Percentiles rank a stretch among this genome's conserved stretches.
These are phyloP conservation scores for Kluyveromyces siamensis DNA, from an alignment of 805 yeast genomes.

Conservation along the genomic window DNA sequence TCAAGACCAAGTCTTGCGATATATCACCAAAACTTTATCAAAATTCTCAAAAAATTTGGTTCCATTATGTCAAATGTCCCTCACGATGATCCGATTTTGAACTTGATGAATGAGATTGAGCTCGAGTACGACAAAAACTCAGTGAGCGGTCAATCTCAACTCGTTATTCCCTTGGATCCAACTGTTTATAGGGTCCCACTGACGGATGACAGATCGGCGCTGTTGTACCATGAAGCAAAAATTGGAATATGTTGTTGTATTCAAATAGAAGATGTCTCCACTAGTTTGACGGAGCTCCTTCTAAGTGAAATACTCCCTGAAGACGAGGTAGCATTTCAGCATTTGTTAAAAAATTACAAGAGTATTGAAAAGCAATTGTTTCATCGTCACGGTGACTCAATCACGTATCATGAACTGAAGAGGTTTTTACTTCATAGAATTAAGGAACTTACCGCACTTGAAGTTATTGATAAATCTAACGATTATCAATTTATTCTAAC, in stretches of 20 bases:
- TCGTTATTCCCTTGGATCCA: slow-evolving; percentile 48
- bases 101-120: slow-evolving; percentile 30
- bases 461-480: slow-evolving; percentile 54
- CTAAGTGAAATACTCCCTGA: slow-evolving; percentile 28
- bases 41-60: slow-evolving; percentile 36
- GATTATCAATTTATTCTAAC: slow-evolving; percentile 73
- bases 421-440: slow-evolving; percentile 65
- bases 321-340: slow-evolving; percentile 60
- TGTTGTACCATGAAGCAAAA: slow-evolving; percentile 68
- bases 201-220: slow-evolving; percentile 47
- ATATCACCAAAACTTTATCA: slow-evolving; percentile 38
- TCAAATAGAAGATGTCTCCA: slow-evolving; percentile 64
- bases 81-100: slow-evolving; percentile 47
- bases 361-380: slow-evolving; percentile 30
- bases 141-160: slow-evolving; percentile 37
- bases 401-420: slow-evolving; percentile 68
- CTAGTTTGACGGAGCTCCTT: slow-evolving; percentile 48
- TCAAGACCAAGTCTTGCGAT: slow-evolving; percentile 36
- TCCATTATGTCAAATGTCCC: slow-evolving; percentile 37
- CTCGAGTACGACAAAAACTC: slow-evolving; percentile 27
- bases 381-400: slow-evolving; percentile 36
- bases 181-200: slow-evolving; percentile 36
- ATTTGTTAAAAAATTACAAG: slow-evolving; percentile 39
- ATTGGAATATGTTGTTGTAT: slow-evolving; percentile 74
- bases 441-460: slow-evolving; percentile 63